phyloP scores from a whole-genome alignment of 1,284 basidiomycete species.

The Laetiporus sulphureus region DNA sequence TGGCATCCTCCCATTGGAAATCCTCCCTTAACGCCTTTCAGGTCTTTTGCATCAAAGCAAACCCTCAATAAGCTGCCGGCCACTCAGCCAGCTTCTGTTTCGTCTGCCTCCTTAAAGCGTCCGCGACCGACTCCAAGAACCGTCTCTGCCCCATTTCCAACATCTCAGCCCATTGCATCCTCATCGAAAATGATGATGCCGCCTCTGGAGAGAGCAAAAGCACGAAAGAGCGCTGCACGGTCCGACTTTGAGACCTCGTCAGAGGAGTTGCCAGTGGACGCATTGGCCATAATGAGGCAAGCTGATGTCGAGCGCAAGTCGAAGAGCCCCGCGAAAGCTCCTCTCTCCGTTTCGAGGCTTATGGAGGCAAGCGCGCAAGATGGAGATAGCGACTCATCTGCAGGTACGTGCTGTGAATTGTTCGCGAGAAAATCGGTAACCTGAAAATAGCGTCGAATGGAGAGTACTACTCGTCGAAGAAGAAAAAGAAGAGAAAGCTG shows the following conservation, averaged over 20 bases:
- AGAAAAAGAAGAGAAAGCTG: too few species aligned
- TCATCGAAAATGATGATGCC: neutral
- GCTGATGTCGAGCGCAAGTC: neutral
- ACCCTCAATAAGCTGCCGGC: neutral
- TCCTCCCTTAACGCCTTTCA: neutral
- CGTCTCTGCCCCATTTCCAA: neutral
- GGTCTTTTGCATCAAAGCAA: neutral
- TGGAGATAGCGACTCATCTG: neutral
- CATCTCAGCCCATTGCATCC: neutral
- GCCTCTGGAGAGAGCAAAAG: neutral
- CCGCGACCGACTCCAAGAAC: neutral
- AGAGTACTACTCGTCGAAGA: too few species aligned
- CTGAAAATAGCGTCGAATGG: too few species aligned
- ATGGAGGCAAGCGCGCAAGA: neutral
- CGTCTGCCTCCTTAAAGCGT: neutral
- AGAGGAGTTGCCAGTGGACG: neutral
- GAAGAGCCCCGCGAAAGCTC: neutral
- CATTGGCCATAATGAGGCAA: neutral
- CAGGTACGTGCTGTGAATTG: neutral
- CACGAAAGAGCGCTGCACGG: neutral
- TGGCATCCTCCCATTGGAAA: neutral
- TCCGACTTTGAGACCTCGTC: neutral
- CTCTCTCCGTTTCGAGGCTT: too few species aligned
- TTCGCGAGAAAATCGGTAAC: too few species aligned
- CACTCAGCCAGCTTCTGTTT: neutral